These are phyloP conservation scores for Fusarium verrucosum DNA, from an alignment of 2,329 filamentous ascomycete genomes.

Conservation along the genomic window DNA sequence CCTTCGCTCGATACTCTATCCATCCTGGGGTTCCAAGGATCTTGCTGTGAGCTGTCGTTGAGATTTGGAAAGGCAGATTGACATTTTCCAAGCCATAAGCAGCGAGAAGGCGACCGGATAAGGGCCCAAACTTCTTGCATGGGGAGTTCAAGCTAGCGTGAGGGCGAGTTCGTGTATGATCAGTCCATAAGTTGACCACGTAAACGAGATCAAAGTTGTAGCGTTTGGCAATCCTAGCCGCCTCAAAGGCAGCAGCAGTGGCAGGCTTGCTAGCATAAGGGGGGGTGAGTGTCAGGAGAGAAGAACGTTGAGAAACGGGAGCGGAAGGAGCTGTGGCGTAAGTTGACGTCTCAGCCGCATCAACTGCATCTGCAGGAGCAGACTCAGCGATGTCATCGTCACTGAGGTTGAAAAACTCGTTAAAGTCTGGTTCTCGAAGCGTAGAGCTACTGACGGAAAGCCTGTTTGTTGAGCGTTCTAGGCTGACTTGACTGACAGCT, in stretches of 20 bases:
- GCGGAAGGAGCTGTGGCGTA: constrained; percentile 37
- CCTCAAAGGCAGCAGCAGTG: constrained; percentile 61
- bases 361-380: constrained; percentile 34
- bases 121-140: constrained; percentile 24
- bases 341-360: constrained; percentile 13
- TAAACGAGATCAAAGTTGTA: constrained; percentile 69
- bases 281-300: constrained; percentile 57
- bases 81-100: constrained; percentile 64
- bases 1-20: constrained; percentile 61
- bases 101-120: constrained; percentile 63
- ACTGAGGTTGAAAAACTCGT: constrained; percentile 63
- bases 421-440: constrained; percentile 61
- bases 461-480: constrained; percentile 42
- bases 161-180: constrained; percentile 24
- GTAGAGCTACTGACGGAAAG: constrained; percentile 48
- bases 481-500: constrained; percentile 46
- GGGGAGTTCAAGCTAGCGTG: constrained; percentile 10
- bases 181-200: constrained; percentile 67
- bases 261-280: constrained; percentile 56
- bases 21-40: constrained; percentile 61
- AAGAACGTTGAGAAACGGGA: constrained; percentile 40
- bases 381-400: constrained; percentile 68
- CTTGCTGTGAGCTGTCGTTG: constrained; percentile 58
- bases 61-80: constrained; percentile 62
- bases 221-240: constrained; percentile 63